A percentile compares a stretch with the other conserved stretches of the same genome.
Evolutionary conservation across 2,329 filamentous ascomycete species (phyloP).

Genomic region (Hypoxylon sp.): DNA sequence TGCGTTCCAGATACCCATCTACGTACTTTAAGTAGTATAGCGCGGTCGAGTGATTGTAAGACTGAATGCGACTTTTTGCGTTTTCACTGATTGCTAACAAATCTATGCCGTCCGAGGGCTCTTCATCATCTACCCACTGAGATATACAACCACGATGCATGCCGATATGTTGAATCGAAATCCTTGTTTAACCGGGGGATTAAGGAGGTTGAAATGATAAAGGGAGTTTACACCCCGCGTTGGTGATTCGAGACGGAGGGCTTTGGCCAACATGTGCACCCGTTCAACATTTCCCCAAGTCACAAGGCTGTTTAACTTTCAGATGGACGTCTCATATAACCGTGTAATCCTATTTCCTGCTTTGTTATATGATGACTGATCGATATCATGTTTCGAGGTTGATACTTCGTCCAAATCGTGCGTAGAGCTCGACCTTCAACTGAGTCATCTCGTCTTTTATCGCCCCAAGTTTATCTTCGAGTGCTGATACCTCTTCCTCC

Average conservation of each 20-base stretch:
- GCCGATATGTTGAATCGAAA: not conserved
- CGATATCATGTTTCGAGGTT: conserved; percentile 85
- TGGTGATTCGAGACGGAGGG: not conserved
- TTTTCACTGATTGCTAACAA: not conserved
- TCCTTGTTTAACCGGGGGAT: not conserved
- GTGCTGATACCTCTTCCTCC: conserved; percentile 79
- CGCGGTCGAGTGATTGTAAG: not conserved
- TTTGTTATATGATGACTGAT: not conserved
- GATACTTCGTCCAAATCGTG: conserved; percentile 95
- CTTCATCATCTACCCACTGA: not conserved
- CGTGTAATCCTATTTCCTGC: not conserved
- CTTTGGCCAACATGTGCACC: not conserved
- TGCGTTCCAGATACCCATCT: no score
- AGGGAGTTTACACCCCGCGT: not conserved
- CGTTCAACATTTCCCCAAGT: conserved; percentile 4
- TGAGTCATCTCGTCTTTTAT: conserved; percentile 89
- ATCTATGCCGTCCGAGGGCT: not conserved
- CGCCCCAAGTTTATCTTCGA: conserved; percentile 82
- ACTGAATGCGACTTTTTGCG: not conserved
- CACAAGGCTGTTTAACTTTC: conserved; percentile 2
- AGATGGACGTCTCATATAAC: not conserved
- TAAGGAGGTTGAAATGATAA: not conserved
- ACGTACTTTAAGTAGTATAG: not conserved
- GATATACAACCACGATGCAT: not conserved
- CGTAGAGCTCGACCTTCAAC: conserved; percentile 93